Evolutionary conservation across 768 basidiomycete genomes (phyloP).

Genomic region (Russula sp.): DNA sequence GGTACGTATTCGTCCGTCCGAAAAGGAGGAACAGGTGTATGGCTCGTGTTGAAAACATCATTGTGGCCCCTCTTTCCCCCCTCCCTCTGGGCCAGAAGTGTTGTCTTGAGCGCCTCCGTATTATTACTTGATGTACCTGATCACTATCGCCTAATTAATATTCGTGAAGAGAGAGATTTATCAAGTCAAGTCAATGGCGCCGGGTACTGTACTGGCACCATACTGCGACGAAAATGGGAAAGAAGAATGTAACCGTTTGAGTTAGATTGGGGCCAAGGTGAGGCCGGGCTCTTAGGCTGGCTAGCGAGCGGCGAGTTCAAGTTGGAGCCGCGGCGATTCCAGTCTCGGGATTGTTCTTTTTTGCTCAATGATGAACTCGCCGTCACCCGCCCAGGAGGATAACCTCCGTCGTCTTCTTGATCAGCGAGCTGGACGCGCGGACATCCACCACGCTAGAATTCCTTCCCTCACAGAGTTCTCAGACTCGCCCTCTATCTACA

Average conservation of each 20-base stretch:
- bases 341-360: conserved; percentile 10
- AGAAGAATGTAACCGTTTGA: neutral
- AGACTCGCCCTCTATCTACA: conserved; percentile 69
- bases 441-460: conserved; percentile 40
- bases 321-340: conserved; percentile 8
- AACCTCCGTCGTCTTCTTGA: conserved; percentile 48
- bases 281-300: too few relatives aligned
- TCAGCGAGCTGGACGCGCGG: conserved; percentile 47
- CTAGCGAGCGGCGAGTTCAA: neutral
- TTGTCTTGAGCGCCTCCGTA: too few relatives aligned
- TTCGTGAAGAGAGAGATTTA: neutral
- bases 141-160: neutral
- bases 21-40: too few relatives aligned
- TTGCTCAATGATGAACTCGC: conserved; percentile 34
- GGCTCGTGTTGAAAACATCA: too few relatives aligned
- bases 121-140: neutral
- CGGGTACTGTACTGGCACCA: neutral
- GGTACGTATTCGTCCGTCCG: too few relatives aligned
- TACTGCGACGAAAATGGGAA: neutral
- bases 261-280: neutral
- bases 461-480: conserved; percentile 52
- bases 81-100: too few relatives aligned
- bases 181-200: neutral
- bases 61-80: too few relatives aligned
- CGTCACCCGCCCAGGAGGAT: conserved; percentile 39